Percentiles rank a stretch among this genome's conserved stretches.
Evolutionary conservation across 108 stramenopile species (phyloP).

Genomic region (Cylindrotheca closterium): DNA sequence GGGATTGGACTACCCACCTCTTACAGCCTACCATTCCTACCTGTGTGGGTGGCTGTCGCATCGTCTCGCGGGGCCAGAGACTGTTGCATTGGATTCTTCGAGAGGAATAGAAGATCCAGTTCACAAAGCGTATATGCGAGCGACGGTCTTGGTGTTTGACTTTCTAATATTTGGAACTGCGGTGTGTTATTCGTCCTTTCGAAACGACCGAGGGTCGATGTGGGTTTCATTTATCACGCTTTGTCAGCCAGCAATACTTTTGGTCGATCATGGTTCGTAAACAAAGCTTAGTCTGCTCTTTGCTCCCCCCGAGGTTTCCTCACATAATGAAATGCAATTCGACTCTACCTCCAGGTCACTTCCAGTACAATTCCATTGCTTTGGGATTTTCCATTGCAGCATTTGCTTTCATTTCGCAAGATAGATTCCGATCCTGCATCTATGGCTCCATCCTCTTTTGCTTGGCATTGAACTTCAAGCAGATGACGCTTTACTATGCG

Average conservation of each 20-base stretch:
- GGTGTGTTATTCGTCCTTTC: slow-evolving; percentile 34
- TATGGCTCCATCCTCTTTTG: slow-evolving; percentile 71
- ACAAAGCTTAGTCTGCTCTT: too few relatives aligned
- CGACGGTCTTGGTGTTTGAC: slow-evolving; percentile 70
- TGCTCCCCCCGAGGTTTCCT: too few relatives aligned
- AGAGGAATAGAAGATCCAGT: slow-evolving; percentile 80
- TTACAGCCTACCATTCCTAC: slow-evolving; percentile 86
- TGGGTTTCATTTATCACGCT: slow-evolving; percentile 44
- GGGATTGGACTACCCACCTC: slow-evolving; percentile 96
- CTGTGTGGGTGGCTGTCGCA: slow-evolving; percentile 62
- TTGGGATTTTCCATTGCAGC: slow-evolving; percentile 81
- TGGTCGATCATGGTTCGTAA: slow-evolving; percentile 97
- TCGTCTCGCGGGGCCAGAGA: slow-evolving; percentile 48
- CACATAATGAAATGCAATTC: too few relatives aligned
- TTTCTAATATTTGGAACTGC: slow-evolving; percentile 54
- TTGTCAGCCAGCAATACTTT: slow-evolving; percentile 73
- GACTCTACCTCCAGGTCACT: too few relatives aligned
- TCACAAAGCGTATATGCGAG: slow-evolving; percentile 84
- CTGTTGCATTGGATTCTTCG: slow-evolving; percentile 64
- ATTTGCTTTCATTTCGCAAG: slow-evolving; percentile 56
- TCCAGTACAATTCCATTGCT: slow-evolving; percentile 94
- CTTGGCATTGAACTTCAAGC: slow-evolving; percentile 95
- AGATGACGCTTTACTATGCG: slow-evolving; percentile 95
- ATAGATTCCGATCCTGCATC: slow-evolving; percentile 43
- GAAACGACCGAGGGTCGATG: slow-evolving; percentile 7